Evolutionary conservation across 1,284 basidiomycete species (phyloP).

Genomic region (Rhodotorula sp.): DNA sequence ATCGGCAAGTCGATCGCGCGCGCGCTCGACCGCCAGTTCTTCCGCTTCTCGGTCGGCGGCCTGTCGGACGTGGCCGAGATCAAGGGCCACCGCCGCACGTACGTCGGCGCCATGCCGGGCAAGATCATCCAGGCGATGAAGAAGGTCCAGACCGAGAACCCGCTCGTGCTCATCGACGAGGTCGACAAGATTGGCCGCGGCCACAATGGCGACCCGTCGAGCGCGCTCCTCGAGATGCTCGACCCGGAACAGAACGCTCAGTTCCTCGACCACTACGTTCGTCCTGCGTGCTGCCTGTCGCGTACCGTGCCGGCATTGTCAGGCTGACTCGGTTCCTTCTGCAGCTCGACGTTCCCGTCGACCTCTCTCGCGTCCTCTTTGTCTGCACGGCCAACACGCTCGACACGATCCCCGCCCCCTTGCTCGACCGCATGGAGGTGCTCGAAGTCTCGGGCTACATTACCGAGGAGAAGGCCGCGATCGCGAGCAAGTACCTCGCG

Average conservation of each 20-base stretch:
- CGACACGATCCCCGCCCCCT: constrained; percentile 92
- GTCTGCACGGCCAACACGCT: constrained; percentile 94
- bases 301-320: too few species aligned
- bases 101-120: constrained; percentile 79
- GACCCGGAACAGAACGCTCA: constrained; percentile 97
- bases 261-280: constrained; percentile 91
- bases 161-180: constrained; percentile 88
- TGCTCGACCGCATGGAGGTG: constrained; percentile 83
- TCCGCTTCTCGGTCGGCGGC: constrained; percentile 95
- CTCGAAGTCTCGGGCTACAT: constrained; percentile 96
- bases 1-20: constrained; percentile 85
- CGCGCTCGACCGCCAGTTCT: constrained; percentile 82
- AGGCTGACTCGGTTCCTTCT: neutral
- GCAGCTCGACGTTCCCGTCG: constrained; percentile 92
- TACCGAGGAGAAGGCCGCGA: constrained; percentile 91
- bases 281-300: constrained; percentile 46
- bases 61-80: constrained; percentile 98
- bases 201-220: constrained; percentile 92
- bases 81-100: constrained; percentile 92
- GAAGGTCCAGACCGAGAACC: constrained; percentile 95
- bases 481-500: constrained; percentile 86
- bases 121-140: constrained; percentile 98
- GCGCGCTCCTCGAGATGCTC: constrained; percentile 93
- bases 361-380: constrained; percentile 92
- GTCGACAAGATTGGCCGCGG: constrained; percentile 97